Evolutionary conservation across 2,329 filamentous ascomycete genomes (phyloP).

Genomic region (Verticillium alfalfae): DNA sequence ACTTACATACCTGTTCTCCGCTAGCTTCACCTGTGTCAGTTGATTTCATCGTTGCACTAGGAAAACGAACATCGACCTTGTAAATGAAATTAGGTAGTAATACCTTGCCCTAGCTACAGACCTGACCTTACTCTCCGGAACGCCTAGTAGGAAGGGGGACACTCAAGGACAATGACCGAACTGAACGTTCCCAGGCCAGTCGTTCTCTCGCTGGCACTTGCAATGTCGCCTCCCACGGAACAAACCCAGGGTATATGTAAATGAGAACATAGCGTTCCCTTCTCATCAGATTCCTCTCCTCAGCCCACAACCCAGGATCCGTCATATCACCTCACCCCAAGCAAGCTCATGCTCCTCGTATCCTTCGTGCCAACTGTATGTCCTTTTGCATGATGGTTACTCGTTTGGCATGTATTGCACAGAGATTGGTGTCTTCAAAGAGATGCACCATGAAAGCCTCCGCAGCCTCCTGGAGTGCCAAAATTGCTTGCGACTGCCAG

Average conservation of each 20-base stretch:
- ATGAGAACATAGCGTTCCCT: neutral
- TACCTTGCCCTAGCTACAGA: neutral
- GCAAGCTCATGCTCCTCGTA: slow-evolving; percentile 73
- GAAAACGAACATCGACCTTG: too few species aligned
- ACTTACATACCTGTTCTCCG: too few species aligned
- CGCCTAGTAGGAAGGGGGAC: neutral
- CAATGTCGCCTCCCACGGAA: neutral
- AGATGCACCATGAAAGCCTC: slow-evolving; percentile 93
- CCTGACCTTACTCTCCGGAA: neutral
- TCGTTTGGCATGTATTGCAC: slow-evolving; percentile 92
- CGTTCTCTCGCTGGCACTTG: neutral
- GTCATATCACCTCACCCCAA: slow-evolving; percentile 37
- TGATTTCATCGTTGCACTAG: too few species aligned
- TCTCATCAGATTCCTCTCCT: neutral
- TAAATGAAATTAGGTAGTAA: too few species aligned
- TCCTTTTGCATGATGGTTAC: slow-evolving; percentile 98
- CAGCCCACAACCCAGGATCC: neutral
- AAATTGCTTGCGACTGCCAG: slow-evolving; percentile 95
- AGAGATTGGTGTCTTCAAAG: slow-evolving; percentile 95
- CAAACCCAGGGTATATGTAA: neutral
- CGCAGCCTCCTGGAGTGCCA: slow-evolving; percentile 89
- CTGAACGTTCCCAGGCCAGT: neutral
- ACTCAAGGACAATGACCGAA: neutral
- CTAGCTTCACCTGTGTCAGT: too few species aligned
- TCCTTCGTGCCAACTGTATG: slow-evolving; percentile 83